Conservation (phyloP, 148 eudicot genomes). For the Euryodendron excelsum region DNA sequence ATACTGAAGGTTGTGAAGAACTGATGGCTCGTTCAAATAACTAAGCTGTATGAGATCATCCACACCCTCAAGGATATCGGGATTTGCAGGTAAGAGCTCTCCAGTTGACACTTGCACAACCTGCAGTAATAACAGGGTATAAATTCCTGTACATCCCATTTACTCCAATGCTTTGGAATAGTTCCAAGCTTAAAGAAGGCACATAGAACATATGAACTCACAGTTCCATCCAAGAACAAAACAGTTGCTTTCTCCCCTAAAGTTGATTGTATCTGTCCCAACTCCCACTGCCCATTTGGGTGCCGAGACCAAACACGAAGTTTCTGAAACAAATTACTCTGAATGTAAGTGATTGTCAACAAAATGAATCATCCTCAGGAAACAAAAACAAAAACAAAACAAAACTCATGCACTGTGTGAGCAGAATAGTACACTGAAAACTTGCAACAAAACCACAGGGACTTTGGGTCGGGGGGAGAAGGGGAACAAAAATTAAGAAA, state of each 20-base stretch:
- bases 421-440: neutral
- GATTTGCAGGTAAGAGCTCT: conserved; percentile 87
- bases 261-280: conserved; percentile 70
- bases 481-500: too few relatives aligned
- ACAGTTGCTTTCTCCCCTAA: conserved; percentile 61
- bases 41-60: conserved; percentile 91
- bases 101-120: conserved; percentile 51
- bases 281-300: conserved; percentile 65
- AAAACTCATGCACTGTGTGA: neutral
- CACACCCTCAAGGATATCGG: conserved; percentile 84
- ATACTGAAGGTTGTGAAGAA: conserved; percentile 74
- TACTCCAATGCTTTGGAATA: conserved; percentile 6
- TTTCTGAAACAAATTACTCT: conserved; percentile 53
- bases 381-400: too few relatives aligned
- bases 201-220: conserved; percentile 41
- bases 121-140: conserved; percentile 35
- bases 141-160: conserved; percentile 15
- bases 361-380: conserved; percentile 1
- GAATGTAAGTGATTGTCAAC: conserved; percentile 13
- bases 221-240: conserved; percentile 58
- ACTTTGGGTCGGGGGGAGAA: too few relatives aligned
- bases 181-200: conserved; percentile 1
- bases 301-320: conserved; percentile 82
- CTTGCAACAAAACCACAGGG: neutral
- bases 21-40: conserved; percentile 94